Evolutionary conservation across 805 yeast species (phyloP), one percentile per base, ranked within the genome.

Genomic region (Myxozyma melibiosi): DNA sequence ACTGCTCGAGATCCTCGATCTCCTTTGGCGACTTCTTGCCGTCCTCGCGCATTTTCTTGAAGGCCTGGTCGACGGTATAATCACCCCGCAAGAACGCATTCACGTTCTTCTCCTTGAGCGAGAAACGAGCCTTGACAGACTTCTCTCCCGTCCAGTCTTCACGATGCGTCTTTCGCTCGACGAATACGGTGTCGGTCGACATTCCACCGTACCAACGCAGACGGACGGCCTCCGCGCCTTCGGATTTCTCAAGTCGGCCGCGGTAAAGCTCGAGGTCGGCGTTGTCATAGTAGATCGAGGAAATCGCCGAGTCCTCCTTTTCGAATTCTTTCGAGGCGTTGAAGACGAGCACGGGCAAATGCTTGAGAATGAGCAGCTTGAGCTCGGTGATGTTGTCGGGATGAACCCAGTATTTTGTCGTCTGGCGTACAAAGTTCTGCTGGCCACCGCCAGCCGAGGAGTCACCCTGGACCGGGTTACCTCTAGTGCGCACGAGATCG

Each of bases 111-210:
- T 94, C 99, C 72, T 91, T 94, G 65, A 94, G 75, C 20, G 92
- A 85, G 74, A 94, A 94, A 72, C 99, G 82, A 4, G 98, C 98
- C 75, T 94, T 94, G 64, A 94, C 99, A n/a, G 97, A 89, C 74
- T 92, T 92, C 73, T 94, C 99, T 66, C 99, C 99, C 2, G 99
- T 94, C 99, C 99, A 92, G 77, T 94, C 99, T 74, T 94, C 99
- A 73, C 99, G 83, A 71, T 94, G 99, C 4, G 99, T 94, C 73
- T 94, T 94, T 73, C 99, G 83, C 75, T 94, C 99, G 46, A 92
- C 96, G 63, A 94, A 94, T 54, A 92, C 88, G 40, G 88, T 88
- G 66, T 92, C 97, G 1, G 91, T 80, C 53, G 81, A 79, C 99
- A 94, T 94, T 54, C 97, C 97, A 70, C 99, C 99, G 72, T 94